phyloP scores from a whole-genome alignment of 2,329 filamentous ascomycete species.

The Calonectria hongkongensis region DNA sequence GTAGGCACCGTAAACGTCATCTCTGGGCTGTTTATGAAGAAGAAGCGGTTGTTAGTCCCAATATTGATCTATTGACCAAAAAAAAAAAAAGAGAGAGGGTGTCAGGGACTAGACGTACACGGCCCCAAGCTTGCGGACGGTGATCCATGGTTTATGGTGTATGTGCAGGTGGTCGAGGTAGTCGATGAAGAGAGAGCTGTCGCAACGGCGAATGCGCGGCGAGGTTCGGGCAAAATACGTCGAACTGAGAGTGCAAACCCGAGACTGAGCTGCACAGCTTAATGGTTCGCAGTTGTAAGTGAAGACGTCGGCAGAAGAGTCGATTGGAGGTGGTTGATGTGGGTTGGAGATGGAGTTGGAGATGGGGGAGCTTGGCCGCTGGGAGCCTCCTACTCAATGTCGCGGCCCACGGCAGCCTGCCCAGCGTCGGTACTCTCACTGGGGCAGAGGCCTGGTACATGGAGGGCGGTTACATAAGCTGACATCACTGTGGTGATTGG shows the following conservation, averaged over 20 bases:
- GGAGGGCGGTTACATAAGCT: slow-evolving; percentile 56
- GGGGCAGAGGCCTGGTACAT: slow-evolving; percentile 15
- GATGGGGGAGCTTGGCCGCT: slow-evolving; percentile 36
- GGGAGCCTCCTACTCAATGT: slow-evolving; percentile 53
- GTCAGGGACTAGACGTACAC: slow-evolving; percentile 69
- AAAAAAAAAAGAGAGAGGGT: neutral
- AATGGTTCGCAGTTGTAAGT: slow-evolving; percentile 24
- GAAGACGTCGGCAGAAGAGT: slow-evolving; percentile 42
- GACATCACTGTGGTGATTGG: slow-evolving; percentile 56
- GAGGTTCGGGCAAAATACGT: neutral
- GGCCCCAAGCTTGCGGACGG: slow-evolving; percentile 83
- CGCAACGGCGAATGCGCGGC: neutral
- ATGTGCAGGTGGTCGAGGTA: slow-evolving; percentile 40
- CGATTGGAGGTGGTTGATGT: slow-evolving; percentile 41
- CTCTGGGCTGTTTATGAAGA: slow-evolving; percentile 82
- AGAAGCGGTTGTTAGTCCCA: slow-evolving; percentile 29
- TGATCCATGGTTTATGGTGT: slow-evolving; percentile 75
- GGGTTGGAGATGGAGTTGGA: slow-evolving; percentile 42
- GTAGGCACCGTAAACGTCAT: slow-evolving; percentile 97
- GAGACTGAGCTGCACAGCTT: neutral
- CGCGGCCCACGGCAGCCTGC: slow-evolving; percentile 63
- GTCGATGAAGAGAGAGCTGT: slow-evolving; percentile 31
- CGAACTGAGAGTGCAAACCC: neutral
- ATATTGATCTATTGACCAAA: neutral
- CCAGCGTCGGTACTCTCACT: slow-evolving; percentile 37